phyloP scores from a whole-genome alignment of 305 asterid genomes.

The Andrographis paniculata region DNA sequence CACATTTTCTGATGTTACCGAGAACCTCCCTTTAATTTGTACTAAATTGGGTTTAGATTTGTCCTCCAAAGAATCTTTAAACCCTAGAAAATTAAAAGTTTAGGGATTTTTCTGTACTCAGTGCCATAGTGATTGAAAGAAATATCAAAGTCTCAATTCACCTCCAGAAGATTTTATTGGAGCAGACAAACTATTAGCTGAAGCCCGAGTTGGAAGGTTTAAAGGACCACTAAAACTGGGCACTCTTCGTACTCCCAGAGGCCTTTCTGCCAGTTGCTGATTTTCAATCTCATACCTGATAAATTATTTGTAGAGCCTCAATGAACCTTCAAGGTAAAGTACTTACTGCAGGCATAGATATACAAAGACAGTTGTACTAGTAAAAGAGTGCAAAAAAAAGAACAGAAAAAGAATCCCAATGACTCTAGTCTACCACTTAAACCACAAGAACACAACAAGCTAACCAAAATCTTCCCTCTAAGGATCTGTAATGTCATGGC shows the following conservation, averaged over 20 bases:
- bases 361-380: background rate
- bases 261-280: constrained; percentile 52
- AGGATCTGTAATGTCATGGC: no score
- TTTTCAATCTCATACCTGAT: constrained; percentile 67
- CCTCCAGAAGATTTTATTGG: constrained; percentile 98
- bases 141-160: constrained; percentile 22
- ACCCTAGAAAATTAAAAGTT: constrained; percentile 35
- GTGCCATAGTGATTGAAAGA: background rate
- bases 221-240: constrained; percentile 98
- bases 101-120: constrained; percentile 7
- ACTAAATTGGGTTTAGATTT: constrained; percentile 82
- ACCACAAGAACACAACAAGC: no score
- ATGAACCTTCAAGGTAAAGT: background rate
- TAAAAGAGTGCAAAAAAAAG: background rate
- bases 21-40: constrained; percentile 97
- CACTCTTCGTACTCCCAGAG: constrained; percentile 59
- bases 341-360: background rate
- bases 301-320: constrained; percentile 17
- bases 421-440: no score
- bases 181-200: constrained; percentile 98
- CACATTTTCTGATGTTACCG: constrained; percentile 98
- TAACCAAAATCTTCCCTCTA: no score
- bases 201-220: constrained; percentile 94
- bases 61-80: constrained; percentile 83
- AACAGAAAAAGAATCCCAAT: no score